These are phyloP conservation scores for Fusarium chuoi DNA, from an alignment of 2,329 filamentous ascomycete genomes.

Conservation along the genomic window DNA sequence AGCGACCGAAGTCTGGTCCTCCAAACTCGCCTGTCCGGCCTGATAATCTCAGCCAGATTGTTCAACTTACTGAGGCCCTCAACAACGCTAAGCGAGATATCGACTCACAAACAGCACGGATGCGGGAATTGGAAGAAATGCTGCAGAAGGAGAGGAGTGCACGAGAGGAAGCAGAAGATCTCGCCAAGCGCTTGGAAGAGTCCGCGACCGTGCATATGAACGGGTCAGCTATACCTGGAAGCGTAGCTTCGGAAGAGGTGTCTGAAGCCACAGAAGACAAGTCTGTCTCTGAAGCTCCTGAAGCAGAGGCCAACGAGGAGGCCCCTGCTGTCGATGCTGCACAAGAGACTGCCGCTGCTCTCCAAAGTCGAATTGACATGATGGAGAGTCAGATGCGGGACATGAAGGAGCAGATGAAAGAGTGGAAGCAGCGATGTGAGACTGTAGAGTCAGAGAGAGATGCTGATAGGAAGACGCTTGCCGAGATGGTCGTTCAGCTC, in stretches of 20 bases:
- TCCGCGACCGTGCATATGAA: slow-evolving; percentile 53
- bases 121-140: slow-evolving; percentile 80
- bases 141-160: slow-evolving; percentile 83
- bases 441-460: slow-evolving; percentile 81
- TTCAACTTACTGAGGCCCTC: slow-evolving; percentile 85
- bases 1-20: slow-evolving; percentile 71
- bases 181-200: slow-evolving; percentile 76
- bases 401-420: slow-evolving; percentile 82
- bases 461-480: slow-evolving; percentile 76
- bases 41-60: slow-evolving; percentile 76
- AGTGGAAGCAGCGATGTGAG: slow-evolving; percentile 81
- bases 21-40: slow-evolving; percentile 69
- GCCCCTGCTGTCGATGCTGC: slow-evolving; percentile 52
- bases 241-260: slow-evolving; percentile 25
- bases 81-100: slow-evolving; percentile 87
- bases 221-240: slow-evolving; percentile 38
- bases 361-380: slow-evolving; percentile 76
- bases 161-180: slow-evolving; percentile 84
- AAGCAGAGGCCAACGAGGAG: slow-evolving; percentile 48
- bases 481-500: slow-evolving; percentile 88
- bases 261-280: slow-evolving; percentile 34
- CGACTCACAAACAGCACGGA: slow-evolving; percentile 80
- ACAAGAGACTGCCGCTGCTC: slow-evolving; percentile 43
- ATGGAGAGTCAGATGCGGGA: slow-evolving; percentile 84
- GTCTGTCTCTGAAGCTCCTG: slow-evolving; percentile 29